Evolutionary conservation across 2,329 filamentous ascomycete species (phyloP).

Genomic region (Neofusicoccum umdonicola): DNA sequence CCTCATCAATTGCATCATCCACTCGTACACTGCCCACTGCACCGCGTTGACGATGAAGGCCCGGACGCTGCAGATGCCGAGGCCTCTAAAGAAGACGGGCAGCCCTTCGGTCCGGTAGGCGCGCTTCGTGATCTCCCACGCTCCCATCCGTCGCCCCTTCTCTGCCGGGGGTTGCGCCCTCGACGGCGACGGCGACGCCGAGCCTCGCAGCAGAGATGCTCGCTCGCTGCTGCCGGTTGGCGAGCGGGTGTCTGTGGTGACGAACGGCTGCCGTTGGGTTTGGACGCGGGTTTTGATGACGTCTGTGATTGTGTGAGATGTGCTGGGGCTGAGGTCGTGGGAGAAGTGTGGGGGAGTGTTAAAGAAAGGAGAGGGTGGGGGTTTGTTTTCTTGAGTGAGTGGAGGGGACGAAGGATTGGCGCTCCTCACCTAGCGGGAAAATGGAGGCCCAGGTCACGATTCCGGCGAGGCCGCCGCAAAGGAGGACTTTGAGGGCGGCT

Average conservation of each 20-base stretch:
- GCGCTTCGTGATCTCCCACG: constrained; percentile 62
- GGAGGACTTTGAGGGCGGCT: constrained; percentile 62
- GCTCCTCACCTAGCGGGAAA: constrained; percentile 65
- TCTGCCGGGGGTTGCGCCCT: background rate
- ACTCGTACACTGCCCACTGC: constrained; percentile 90
- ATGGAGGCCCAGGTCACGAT: constrained; percentile 86
- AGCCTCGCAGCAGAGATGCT: background rate
- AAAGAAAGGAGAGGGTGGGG: too few species aligned
- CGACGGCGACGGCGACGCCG: background rate
- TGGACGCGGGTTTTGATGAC: constrained; percentile 93
- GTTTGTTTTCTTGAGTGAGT: too few species aligned
- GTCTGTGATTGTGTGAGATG: constrained; percentile 49
- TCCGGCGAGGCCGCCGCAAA: constrained; percentile 85
- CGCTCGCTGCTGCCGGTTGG: background rate
- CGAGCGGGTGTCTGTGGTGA: background rate
- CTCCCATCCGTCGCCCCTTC: constrained; percentile 42
- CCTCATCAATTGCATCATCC: constrained; percentile 62
- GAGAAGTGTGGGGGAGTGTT: too few species aligned
- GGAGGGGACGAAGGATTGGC: too few species aligned
- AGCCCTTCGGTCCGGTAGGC: constrained; percentile 71
- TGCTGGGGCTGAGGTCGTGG: background rate
- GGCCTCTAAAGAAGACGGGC: constrained; percentile 75
- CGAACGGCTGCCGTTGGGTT: constrained; percentile 51
- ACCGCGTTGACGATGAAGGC: constrained; percentile 93
- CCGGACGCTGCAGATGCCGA: constrained; percentile 77